phyloP scores from a whole-genome alignment of 345 rosid genomes.

The Clarkia xantiana region DNA sequence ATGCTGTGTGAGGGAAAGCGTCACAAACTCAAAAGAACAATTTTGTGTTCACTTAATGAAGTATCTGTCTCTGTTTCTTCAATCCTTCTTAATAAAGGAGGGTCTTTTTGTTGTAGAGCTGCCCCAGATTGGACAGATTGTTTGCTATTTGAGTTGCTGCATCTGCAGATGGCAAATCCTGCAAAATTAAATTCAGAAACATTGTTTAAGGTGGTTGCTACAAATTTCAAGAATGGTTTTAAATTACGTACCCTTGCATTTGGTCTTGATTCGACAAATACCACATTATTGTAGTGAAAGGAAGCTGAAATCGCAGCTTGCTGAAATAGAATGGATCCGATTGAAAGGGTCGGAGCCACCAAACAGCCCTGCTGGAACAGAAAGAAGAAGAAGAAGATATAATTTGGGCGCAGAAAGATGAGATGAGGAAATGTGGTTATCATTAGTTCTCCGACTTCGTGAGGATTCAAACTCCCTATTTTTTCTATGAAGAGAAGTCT shows the following conservation, averaged over 20 bases:
- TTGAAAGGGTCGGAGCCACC: constrained; percentile 80
- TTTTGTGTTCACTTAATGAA: no score
- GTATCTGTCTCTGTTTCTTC: no score
- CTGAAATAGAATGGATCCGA: constrained; percentile 86
- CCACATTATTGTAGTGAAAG: constrained; percentile 87
- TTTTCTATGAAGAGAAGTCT: no score
- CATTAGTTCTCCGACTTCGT: no score
- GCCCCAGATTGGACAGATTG: constrained; percentile 85
- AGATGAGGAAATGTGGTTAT: no score
- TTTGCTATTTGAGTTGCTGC: constrained; percentile 66
- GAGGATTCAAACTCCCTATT: no score
- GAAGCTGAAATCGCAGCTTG: constrained; percentile 91
- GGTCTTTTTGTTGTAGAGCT: constrained; percentile 43
- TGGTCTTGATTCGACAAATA: constrained; percentile 82
- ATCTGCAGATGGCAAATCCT: constrained; percentile 90
- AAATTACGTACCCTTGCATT: constrained; percentile 41
- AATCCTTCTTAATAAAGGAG: no score
- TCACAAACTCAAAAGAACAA: no score
- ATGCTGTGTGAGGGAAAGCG: no score
- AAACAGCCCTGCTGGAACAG: constrained; percentile 68
- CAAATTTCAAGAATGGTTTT: no score
- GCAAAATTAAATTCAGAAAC: constrained; percentile 9
- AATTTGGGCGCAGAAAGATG: no score
- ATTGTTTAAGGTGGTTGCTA: no score
- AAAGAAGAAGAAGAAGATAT: neutral